Base-by-base conservation (phyloP, 2,329 filamentous ascomycete genomes). In the Akanthomyces uredinophilus region DNA sequence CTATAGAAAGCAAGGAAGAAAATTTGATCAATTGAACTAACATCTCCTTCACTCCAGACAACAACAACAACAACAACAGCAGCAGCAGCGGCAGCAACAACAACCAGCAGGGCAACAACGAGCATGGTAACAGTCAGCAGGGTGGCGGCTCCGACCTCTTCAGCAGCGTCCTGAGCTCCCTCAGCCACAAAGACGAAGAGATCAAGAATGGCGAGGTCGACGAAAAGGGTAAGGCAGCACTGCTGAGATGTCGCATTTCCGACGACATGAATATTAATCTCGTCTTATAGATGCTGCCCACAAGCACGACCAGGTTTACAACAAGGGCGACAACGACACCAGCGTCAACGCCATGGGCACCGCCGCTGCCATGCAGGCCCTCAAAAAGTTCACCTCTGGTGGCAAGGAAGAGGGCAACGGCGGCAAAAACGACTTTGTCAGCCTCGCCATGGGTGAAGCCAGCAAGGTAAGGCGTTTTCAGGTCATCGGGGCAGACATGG, bases 401-500 rank as follows among this genome's bases (percentile, higher is more conserved):
- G 74, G 77, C 62, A 75, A 78, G 66, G 66, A 77, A 65, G 68
- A 77, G 76, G 79, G 81, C 70, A 85, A 85, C 75, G 79, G 81
- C 70, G 85, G 86, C 67, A 88, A 96, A 81, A 91, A 88, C 73
- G 84, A 88, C 65, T 91, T 96, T 70, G 84, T 96, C 65, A 90
- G 89, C 5, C 80, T 96, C 73, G 93, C 93, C 49, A 93, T 97
- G 91, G 86, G 83, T 10, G 89, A 97, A 79, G 93, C 92, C 39
- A 88, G 87, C 70, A 92, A 93, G 81, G 79, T 93, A 65, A 60
- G 46, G 16, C 27, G 37, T 24, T 11, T 29, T 22, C 49, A 5
- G 5, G 18, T 5, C 24, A 13, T 14, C 32, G 11, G 32, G 32
- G 7, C 7, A 14, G n/a, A 24, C 7, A 22, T 14, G 20, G 10